Conservation (phyloP, 495 filamentous ascomycete species). For the Lepraria neglecta region DNA sequence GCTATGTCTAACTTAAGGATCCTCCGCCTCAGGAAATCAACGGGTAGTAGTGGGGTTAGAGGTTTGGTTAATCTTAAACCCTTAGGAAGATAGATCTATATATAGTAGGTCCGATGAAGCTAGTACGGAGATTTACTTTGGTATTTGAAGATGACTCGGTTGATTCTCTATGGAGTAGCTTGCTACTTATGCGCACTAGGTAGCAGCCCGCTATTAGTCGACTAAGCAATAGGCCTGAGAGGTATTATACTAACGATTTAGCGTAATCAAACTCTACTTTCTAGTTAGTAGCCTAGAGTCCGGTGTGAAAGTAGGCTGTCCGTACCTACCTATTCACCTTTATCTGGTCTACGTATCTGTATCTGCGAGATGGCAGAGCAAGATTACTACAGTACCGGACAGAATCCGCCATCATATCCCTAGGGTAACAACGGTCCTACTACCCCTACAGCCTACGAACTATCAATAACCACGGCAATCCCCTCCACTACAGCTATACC, state of each 20-base stretch:
- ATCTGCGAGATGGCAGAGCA: conserved; percentile 7
- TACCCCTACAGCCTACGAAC: background rate
- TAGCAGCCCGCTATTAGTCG: too few species aligned
- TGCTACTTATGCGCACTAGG: too few species aligned
- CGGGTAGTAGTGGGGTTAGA: conserved; percentile 1
- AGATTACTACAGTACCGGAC: background rate
- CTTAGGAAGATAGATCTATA: background rate
- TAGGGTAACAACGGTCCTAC: background rate
- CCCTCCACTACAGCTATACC: too few species aligned
- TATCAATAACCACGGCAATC: conserved; percentile 1
- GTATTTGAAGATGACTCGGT: too few species aligned
- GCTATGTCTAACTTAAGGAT: background rate
- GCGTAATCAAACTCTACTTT: background rate
- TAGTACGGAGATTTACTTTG: background rate
- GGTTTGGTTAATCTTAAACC: background rate
- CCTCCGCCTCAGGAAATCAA: conserved; percentile 1
- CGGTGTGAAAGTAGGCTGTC: background rate
- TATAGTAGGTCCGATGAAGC: background rate
- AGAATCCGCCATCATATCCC: background rate
- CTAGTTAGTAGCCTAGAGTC: background rate
- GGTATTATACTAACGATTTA: background rate
- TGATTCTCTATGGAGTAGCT: too few species aligned
- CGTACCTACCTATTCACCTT: conserved; percentile 4
- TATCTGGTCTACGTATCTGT: background rate
- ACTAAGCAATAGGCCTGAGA: too few species aligned